Conservation (phyloP, 768 basidiomycete genomes). For the Tylopilus vinaceipallidus region DNA sequence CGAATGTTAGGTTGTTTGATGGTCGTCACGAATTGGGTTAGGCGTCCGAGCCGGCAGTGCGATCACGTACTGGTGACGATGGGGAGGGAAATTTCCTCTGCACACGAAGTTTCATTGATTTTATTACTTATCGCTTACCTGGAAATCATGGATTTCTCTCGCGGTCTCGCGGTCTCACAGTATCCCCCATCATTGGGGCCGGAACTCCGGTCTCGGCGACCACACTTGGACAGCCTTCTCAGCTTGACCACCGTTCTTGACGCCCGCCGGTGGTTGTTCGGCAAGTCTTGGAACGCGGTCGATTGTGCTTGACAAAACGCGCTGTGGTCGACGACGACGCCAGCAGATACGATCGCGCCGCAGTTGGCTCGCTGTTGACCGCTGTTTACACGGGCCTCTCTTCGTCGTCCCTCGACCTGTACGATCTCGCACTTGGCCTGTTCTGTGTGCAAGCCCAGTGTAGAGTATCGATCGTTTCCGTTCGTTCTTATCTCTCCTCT, state of each 20-base stretch:
- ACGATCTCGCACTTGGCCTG: conserved; percentile 13
- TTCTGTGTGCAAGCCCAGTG: conserved; percentile 19
- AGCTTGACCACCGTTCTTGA: conserved; percentile 1
- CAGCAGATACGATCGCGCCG: conserved; percentile 5
- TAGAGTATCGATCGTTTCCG: conserved; percentile 2
- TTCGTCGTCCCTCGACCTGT: not conserved
- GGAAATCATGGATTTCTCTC: too few relatives aligned
- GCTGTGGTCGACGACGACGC: not conserved
- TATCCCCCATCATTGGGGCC: not conserved
- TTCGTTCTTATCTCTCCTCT: not conserved
- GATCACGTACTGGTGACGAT: conserved; percentile 2
- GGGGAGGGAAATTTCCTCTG: too few relatives aligned
- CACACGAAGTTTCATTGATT: too few relatives aligned
- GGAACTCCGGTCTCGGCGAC: not conserved
- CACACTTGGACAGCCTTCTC: not conserved
- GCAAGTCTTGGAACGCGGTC: not conserved
- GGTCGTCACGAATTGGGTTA: not conserved
- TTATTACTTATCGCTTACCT: not conserved
- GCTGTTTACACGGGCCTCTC: conserved; percentile 14
- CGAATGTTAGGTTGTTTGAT: not conserved
- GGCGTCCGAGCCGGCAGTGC: too few relatives aligned
- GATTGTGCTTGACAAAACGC: not conserved
- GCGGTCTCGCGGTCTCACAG: not conserved
- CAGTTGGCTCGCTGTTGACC: conserved; percentile 16
- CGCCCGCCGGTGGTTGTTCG: not conserved